Conservation (phyloP, 2,329 filamentous ascomycete genomes). For the Ceratocystis ficicola region DNA sequence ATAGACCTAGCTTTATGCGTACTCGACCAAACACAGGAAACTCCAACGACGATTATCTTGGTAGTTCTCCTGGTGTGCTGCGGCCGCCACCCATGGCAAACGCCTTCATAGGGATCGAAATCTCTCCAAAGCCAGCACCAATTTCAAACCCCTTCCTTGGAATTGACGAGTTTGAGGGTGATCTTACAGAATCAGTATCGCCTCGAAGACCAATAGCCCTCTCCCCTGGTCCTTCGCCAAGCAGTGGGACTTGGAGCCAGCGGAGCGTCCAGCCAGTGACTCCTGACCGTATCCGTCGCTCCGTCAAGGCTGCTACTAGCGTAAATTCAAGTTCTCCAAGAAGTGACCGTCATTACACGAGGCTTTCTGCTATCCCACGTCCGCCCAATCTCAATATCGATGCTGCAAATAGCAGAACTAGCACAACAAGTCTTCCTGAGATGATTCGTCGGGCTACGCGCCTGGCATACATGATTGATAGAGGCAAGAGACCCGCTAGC, state of each 20-base stretch:
- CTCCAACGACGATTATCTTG: constrained; percentile 26
- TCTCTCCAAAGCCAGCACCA: background rate
- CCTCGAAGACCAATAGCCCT: background rate
- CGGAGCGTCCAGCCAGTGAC: constrained; percentile 24
- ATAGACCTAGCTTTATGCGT: constrained; percentile 17
- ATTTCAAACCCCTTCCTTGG: constrained; percentile 7
- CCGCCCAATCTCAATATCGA: constrained; percentile 73
- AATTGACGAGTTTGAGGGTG: constrained; percentile 6
- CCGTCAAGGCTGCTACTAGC: constrained; percentile 39
- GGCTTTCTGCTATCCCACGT: constrained; percentile 44
- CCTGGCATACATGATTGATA: constrained; percentile 77
- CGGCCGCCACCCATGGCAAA: constrained; percentile 9
- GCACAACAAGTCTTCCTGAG: constrained; percentile 82
- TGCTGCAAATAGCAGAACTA: constrained; percentile 71
- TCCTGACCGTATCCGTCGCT: constrained; percentile 38
- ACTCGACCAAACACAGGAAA: constrained; percentile 13
- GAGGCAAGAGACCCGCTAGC: constrained; percentile 53
- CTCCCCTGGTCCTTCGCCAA: constrained; percentile 4
- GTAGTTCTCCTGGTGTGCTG: background rate
- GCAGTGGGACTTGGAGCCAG: constrained; percentile 5
- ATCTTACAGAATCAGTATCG: background rate
- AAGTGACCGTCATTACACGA: constrained; percentile 31
- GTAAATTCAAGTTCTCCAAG: constrained; percentile 30
- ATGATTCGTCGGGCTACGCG: constrained; percentile 79
- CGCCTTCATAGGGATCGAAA: constrained; percentile 15